Conservation (phyloP, 441 rosid genomes). For the Mallotus repandus region DNA sequence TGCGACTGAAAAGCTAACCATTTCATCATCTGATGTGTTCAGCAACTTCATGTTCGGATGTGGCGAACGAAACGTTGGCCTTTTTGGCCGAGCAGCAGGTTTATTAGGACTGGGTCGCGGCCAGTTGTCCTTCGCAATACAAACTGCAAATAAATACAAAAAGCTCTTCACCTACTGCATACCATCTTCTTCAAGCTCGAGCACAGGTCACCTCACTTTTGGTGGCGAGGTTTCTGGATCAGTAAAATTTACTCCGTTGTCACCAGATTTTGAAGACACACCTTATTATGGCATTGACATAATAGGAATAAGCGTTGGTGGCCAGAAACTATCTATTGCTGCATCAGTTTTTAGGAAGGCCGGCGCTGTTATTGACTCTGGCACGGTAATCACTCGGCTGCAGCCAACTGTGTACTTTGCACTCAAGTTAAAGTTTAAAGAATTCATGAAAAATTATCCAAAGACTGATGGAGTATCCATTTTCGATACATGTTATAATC, state of each 20-base stretch:
- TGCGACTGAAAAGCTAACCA: conserved; percentile 13
- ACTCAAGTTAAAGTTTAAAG: conserved; percentile 38
- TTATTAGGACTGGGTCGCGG: conserved; percentile 27
- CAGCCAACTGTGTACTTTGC: conserved; percentile 43
- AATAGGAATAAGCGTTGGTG: conserved; percentile 44
- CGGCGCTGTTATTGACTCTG: conserved; percentile 61
- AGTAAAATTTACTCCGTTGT: conserved; percentile 13
- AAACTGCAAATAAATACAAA: conserved; percentile 28
- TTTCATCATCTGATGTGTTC: background rate
- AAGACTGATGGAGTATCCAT: background rate
- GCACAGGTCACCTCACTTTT: conserved; percentile 21
- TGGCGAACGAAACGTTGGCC: conserved; percentile 22
- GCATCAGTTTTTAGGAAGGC: conserved; percentile 43
- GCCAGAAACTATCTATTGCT: conserved; percentile 37
- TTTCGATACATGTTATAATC: conserved; percentile 20
- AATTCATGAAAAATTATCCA: conserved; percentile 6
- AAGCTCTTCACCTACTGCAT: conserved; percentile 30
- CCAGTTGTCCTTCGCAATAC: conserved; percentile 21
- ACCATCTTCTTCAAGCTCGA: conserved; percentile 21
- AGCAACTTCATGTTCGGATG: conserved; percentile 22
- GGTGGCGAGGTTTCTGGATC: background rate
- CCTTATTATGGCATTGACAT: conserved; percentile 47
- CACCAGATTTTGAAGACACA: background rate
- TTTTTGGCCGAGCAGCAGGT: conserved; percentile 10
- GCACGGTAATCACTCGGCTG: conserved; percentile 50